phyloP scores from a whole-genome alignment of 495 filamentous ascomycete species.

The Rostrohypoxylon terebratum region DNA sequence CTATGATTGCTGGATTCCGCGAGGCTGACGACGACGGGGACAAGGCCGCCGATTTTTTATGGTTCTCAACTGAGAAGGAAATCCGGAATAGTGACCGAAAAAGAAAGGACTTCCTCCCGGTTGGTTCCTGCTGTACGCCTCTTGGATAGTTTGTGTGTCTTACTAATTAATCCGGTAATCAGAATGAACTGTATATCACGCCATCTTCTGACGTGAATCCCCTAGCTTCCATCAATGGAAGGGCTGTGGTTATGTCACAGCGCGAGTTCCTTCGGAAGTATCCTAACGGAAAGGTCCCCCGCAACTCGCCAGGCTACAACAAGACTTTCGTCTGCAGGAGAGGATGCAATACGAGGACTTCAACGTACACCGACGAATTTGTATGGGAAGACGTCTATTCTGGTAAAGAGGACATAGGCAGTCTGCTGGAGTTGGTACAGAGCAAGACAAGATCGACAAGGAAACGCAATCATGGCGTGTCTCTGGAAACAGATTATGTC shows the following conservation, averaged over 20 bases:
- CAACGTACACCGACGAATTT: constrained; percentile 93
- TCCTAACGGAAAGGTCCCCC: constrained; percentile 80
- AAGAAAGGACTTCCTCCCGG: constrained; percentile 79
- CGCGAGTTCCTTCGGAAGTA: constrained; percentile 73
- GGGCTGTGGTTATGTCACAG: constrained; percentile 80
- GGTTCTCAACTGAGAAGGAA: constrained; percentile 93
- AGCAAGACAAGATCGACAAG: constrained; percentile 76
- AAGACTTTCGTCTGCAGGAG: constrained; percentile 92
- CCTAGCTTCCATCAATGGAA: constrained; percentile 90
- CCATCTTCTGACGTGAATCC: constrained; percentile 85
- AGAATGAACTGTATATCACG: constrained; percentile 94
- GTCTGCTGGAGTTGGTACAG: constrained; percentile 73
- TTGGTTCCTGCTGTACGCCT: constrained; percentile 47
- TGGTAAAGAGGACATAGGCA: constrained; percentile 68
- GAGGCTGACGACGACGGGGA: constrained; percentile 75
- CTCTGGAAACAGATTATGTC: constrained; percentile 64
- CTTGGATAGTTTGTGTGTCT: neutral
- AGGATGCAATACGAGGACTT: constrained; percentile 87
- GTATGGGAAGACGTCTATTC: constrained; percentile 86
- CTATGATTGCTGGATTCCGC: constrained; percentile 82
- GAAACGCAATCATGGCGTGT: constrained; percentile 56
- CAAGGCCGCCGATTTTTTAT: constrained; percentile 78
- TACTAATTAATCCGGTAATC: constrained; percentile 11
- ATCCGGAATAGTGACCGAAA: constrained; percentile 86
- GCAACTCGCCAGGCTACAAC: constrained; percentile 78